These are phyloP conservation scores for Leonotis leonurus DNA, from an alignment of 257 asterid genomes.

Conservation along the genomic window DNA sequence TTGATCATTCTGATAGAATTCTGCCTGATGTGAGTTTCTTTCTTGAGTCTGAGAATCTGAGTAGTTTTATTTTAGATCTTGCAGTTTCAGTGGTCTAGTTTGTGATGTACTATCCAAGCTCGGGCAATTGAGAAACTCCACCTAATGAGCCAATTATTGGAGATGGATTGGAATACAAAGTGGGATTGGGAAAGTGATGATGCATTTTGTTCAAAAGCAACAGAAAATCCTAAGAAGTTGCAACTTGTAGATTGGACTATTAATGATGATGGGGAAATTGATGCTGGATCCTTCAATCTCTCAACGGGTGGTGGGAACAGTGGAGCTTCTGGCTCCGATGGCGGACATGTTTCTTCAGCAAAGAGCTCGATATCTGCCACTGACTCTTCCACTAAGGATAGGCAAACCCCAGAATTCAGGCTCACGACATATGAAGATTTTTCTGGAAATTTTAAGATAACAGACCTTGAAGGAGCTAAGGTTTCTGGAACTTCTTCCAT, in stretches of 20 bases:
- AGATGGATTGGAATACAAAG: constrained; percentile 73
- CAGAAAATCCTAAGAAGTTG: constrained; percentile 51
- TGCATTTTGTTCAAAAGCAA: constrained; percentile 42
- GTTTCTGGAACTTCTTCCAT: constrained; percentile 42
- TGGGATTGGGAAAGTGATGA: constrained; percentile 72
- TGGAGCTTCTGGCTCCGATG: constrained; percentile 55
- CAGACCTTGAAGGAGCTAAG: constrained; percentile 18
- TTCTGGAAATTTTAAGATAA: constrained; percentile 21
- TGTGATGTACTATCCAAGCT: constrained; percentile 24
- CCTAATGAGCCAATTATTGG: constrained; percentile 30
- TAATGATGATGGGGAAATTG: constrained; percentile 56
- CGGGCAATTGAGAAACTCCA: constrained; percentile 18
- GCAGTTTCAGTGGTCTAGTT: constrained; percentile 26
- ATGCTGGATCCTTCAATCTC: constrained; percentile 54
- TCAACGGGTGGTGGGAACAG: constrained; percentile 46
- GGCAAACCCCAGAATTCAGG: constrained; percentile 37
- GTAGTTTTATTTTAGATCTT: not conserved
- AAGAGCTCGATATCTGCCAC: constrained; percentile 81
- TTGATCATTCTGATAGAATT: not conserved
- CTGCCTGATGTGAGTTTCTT: not conserved
- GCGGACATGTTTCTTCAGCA: constrained; percentile 63
- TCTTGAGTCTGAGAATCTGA: not conserved
- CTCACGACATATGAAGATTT: constrained; percentile 33
- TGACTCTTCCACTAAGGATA: constrained; percentile 52
- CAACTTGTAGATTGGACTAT: constrained; percentile 65